Percentiles rank a stretch among this genome's conserved stretches.
Conservation (phyloP, 2,329 filamentous ascomycete genomes). For the Fusarium redolens region DNA sequence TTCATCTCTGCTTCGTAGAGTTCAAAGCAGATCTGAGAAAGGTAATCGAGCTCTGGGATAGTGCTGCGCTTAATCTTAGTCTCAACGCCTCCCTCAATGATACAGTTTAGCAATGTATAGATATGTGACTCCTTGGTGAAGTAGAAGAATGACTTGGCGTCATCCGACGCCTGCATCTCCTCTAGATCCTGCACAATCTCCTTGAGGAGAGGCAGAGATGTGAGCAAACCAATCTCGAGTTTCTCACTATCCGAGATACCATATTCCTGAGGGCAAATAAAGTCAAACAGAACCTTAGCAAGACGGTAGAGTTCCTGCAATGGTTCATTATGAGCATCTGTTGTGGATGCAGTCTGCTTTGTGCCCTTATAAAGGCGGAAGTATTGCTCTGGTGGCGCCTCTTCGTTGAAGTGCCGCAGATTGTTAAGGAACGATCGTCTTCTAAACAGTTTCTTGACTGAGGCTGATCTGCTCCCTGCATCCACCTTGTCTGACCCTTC, state of each 20-base stretch:
- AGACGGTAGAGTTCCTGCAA: slow-evolving; percentile 93
- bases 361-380: slow-evolving; percentile 90
- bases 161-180: slow-evolving; percentile 93
- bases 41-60: slow-evolving; percentile 96
- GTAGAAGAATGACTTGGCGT: slow-evolving; percentile 97
- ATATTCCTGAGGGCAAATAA: slow-evolving; percentile 98
- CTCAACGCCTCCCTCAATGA: slow-evolving; percentile 94
- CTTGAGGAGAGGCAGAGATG: slow-evolving; percentile 90
- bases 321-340: slow-evolving; percentile 86
- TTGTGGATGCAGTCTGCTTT: slow-evolving; percentile 74
- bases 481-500: slow-evolving; percentile 57
- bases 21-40: slow-evolving; percentile 98
- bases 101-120: slow-evolving; percentile 97
- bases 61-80: slow-evolving; percentile 96
- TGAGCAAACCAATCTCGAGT: slow-evolving; percentile 96
- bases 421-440: slow-evolving; percentile 70
- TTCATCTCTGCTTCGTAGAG: slow-evolving; percentile 94
- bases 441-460: slow-evolving; percentile 64
- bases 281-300: slow-evolving; percentile 96
- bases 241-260: slow-evolving; percentile 96
- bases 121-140: slow-evolving; percentile 99
- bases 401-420: slow-evolving; percentile 61
- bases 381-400: slow-evolving; percentile 76
- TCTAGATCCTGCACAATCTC: slow-evolving; percentile 98
- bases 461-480: slow-evolving; percentile 49